Base-by-base conservation (phyloP, 805 yeast genomes). In the Saccharomyces mikatae region DNA sequence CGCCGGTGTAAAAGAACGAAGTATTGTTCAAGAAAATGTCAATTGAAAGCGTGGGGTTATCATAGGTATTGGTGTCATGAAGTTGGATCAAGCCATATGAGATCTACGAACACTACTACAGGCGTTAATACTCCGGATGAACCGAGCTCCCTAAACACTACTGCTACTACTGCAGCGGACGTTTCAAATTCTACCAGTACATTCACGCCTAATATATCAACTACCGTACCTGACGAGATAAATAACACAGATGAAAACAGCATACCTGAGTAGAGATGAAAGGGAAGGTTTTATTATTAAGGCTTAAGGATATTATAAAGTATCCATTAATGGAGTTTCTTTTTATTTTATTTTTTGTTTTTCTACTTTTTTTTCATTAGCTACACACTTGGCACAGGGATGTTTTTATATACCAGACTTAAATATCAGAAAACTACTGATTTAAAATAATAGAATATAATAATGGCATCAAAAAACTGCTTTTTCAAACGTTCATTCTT, bases 21-120 rank as follows among this genome's bases (percentile, higher is more conserved):
- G 72, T 92, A 92, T 69, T 92, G 99, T 69, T 86, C 96, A 8
- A 81, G 92, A 61, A 89, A 86, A 53, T 92, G 99, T 70, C 99
- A 92, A 71, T 78, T 89, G 63, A 80, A 79, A 59, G 95, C 97
- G 0, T 92, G 98, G 98, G 80, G 81, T 14, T 88, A 86, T 66
- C 99, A 92, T 74, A 81, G 94, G 61, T 88, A 89, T 68, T 92
- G 99, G 99, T 92, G 99, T 69, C 80, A 82, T 48, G 82, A 71
- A 55, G 71, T 74, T 36, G 69, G 70, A 41, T 63, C 72, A n/a
- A 58, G 62, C 4, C 52, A 61, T 47, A 52, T 63, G n/a, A 60
- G 64, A 31, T 48, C 63, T 1, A 56, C 59, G 11, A 47, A 53
- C 1, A 54, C 55, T 4, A 58, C 53, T 31, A 62, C 63, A 10